Conservation (phyloP, 2,329 filamentous ascomycete genomes). For the Colletotrichum sidae region DNA sequence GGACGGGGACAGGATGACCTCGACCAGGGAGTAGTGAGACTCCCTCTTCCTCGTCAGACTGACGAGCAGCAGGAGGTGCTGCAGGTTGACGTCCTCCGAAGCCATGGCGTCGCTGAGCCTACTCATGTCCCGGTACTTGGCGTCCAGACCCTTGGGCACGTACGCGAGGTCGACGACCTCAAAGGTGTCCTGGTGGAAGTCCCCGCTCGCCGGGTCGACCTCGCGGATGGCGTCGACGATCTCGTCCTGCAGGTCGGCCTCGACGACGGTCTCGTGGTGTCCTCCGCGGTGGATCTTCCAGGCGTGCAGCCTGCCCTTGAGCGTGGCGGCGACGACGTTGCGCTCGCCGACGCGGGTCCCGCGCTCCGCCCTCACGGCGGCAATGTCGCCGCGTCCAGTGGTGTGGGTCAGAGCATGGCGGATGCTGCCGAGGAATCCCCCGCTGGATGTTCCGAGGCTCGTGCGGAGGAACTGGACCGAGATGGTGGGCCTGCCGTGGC, state of each 20-base stretch:
- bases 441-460: constrained; percentile 64
- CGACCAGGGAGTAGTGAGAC: constrained; percentile 80
- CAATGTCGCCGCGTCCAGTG: constrained; percentile 80
- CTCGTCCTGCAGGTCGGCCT: constrained; percentile 75
- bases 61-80: constrained; percentile 72
- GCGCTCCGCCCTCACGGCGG: constrained; percentile 80
- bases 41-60: constrained; percentile 64
- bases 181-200: constrained; percentile 68
- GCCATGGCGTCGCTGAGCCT: constrained; percentile 62
- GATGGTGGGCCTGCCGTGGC: constrained; percentile 86
- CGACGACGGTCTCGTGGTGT: constrained; percentile 79
- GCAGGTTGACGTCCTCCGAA: constrained; percentile 62
- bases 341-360: constrained; percentile 83
- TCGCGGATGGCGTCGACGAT: constrained; percentile 73
- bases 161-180: constrained; percentile 86
- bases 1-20: constrained; percentile 70
- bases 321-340: constrained; percentile 83
- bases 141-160: constrained; percentile 64
- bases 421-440: constrained; percentile 84
- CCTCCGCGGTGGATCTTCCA: constrained; percentile 94
- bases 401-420: constrained; percentile 79
- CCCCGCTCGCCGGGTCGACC: constrained; percentile 59
- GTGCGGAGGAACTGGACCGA: constrained; percentile 81
- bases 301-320: constrained; percentile 80
- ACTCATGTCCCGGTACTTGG: constrained; percentile 62